Evolutionary conservation across 148 eudicot genomes (phyloP).

Genomic region (Oxyria digyna): DNA sequence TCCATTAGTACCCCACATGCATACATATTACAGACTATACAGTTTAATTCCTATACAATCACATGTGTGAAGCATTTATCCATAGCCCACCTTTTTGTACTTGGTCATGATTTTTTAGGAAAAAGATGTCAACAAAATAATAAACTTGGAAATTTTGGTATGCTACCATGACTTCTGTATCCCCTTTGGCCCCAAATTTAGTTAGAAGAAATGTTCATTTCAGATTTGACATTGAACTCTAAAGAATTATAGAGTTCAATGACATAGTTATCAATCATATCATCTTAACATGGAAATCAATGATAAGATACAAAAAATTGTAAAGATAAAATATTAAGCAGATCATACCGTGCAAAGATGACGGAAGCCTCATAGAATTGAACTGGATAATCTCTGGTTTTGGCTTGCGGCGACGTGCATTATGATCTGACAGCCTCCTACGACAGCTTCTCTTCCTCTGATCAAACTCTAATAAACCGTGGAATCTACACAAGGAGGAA

Average conservation of each 20-base stretch:
- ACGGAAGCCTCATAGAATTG: constrained; percentile 40
- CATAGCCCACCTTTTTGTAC: background rate
- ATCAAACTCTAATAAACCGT: constrained; percentile 74
- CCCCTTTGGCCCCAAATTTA: background rate
- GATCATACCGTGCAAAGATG: constrained; percentile 42
- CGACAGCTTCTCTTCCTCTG: constrained; percentile 94
- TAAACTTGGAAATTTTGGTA: background rate
- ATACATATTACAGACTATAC: too few relatives aligned
- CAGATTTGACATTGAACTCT: background rate
- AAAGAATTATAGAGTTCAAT: background rate
- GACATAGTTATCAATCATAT: background rate
- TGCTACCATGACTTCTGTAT: background rate
- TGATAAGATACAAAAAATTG: background rate
- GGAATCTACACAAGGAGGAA: constrained; percentile 44
- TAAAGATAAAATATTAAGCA: background rate
- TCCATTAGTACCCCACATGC: background rate
- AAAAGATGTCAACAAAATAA: background rate
- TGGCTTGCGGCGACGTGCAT: constrained; percentile 88
- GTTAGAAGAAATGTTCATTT: background rate
- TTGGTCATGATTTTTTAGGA: background rate
- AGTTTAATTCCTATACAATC: background rate
- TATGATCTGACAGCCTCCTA: constrained; percentile 82
- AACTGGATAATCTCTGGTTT: constrained; percentile 59
- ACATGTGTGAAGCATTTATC: background rate
- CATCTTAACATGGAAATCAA: background rate